These are phyloP conservation scores for Monilinia polystroma DNA, from an alignment of 2,329 filamentous ascomycete species.

Conservation along the genomic window DNA sequence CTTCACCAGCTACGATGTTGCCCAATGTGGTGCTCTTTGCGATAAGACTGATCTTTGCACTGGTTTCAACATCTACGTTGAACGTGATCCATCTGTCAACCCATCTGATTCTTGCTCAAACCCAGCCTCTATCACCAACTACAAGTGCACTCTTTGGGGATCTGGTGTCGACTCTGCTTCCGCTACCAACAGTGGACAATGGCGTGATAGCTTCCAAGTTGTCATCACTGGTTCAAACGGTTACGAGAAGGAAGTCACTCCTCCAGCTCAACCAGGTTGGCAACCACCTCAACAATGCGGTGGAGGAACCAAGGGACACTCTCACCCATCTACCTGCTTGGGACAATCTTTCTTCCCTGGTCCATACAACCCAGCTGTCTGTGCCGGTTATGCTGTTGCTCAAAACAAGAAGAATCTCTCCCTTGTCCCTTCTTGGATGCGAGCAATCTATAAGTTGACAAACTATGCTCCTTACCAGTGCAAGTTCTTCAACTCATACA, in stretches of 20 bases:
- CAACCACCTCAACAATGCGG: conserved; percentile 25
- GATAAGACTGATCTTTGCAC: conserved; percentile 33
- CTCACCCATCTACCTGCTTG: conserved; percentile 30
- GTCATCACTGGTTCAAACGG: conserved; percentile 47
- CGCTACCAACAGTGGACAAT: conserved; percentile 41
- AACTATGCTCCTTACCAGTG: conserved; percentile 27
- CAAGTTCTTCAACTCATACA: conserved; percentile 44
- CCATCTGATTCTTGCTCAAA: conserved; percentile 39
- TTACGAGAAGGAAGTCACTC: conserved; percentile 35
- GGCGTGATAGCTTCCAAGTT: conserved; percentile 41
- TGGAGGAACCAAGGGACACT: conserved; percentile 24
- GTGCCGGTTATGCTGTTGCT: conserved; percentile 25
- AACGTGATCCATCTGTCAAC: conserved; percentile 40
- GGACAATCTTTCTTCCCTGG: conserved; percentile 31
- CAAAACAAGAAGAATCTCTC: conserved; percentile 27
- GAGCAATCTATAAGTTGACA: conserved; percentile 6
- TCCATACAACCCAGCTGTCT: conserved; percentile 30
- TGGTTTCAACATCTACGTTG: conserved; percentile 41
- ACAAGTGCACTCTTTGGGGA: conserved; percentile 42
- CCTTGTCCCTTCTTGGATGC: conserved; percentile 12
- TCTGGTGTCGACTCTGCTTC: conserved; percentile 32
- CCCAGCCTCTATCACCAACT: conserved; percentile 38
- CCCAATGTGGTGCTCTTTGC: conserved; percentile 35
- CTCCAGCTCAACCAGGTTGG: conserved; percentile 28
- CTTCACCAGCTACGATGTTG: conserved; percentile 36